Evolutionary conservation across 2,329 filamentous ascomycete genomes (phyloP).

Genomic region (Colletotrichum shisoi): DNA sequence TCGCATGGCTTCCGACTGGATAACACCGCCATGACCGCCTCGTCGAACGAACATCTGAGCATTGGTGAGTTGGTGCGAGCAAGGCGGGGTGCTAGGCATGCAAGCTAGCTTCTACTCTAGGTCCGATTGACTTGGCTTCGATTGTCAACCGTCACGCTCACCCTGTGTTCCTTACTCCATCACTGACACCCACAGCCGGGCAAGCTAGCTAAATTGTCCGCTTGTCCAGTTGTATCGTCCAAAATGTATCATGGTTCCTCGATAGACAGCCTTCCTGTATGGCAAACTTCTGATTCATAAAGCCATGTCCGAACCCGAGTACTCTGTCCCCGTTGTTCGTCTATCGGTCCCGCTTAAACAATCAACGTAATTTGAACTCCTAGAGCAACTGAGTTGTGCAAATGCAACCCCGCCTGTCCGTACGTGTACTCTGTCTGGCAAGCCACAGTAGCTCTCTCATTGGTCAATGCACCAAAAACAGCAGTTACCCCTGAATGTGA

Average conservation of each 20-base stretch:
- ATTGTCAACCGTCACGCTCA: conserved; percentile 23
- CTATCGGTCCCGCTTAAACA: not conserved
- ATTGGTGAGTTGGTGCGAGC: not conserved
- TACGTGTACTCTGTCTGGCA: not conserved
- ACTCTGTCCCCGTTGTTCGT: not conserved
- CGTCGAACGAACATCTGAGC: not conserved
- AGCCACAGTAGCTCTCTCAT: conserved; percentile 13
- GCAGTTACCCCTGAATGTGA: conserved; percentile 11
- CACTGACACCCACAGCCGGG: not conserved
- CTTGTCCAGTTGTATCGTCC: too few species aligned
- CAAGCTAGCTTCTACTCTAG: not conserved
- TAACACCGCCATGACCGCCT: not conserved
- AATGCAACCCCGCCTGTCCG: conserved; percentile 6
- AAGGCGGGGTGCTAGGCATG: not conserved
- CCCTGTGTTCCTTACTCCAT: conserved; percentile 27
- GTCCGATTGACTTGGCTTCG: conserved; percentile 8
- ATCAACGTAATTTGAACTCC: not conserved
- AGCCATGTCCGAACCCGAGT: conserved; percentile 2
- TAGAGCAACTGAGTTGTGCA: conserved; percentile 18
- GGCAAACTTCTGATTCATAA: conserved; percentile 5
- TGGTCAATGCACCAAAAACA: conserved; percentile 21
- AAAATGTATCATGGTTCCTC: conserved; percentile 4
- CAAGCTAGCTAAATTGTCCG: not conserved
- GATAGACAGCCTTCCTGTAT: conserved; percentile 2
- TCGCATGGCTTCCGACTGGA: conserved; percentile 1